Base-by-base conservation (phyloP, 495 filamentous ascomycete species). In the Lentithecium fluviatile region DNA sequence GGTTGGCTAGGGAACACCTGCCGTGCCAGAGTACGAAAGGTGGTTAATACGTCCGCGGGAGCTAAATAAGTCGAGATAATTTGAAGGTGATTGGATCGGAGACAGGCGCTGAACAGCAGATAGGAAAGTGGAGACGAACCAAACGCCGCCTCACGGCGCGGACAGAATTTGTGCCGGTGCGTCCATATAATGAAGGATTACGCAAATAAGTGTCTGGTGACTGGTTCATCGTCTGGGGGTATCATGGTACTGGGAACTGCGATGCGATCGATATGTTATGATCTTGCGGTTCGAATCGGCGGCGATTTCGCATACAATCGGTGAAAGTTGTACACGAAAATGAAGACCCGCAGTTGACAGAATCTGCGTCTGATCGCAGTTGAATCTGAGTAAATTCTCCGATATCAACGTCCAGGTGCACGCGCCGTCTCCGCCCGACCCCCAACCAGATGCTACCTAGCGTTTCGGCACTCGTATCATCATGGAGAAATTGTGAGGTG, bases 161-260 rank as follows among this genome's bases (percentile, higher is more conserved):
- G 29, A 32, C 4, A 32, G 29, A 10, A 32, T 32, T 32, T 3
- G 10, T 32, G 29, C 29, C 29, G 29, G 29, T 32, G 29, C 3
- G 29, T 3, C 29, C 4, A 32, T 32, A 10, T 32, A 32, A 10
- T 32, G 3, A 10, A 32, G 29, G 29, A 10, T 10, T 32, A 10
- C 29, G 29, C 29, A 4, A 32, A 32, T 32, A 32, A 3, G 10
- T 32, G 29, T 10, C 10, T 4, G 29, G 10, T 32, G 29, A 32
- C 10, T 32, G 29, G 29, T 4, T 32, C 10, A 32, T 3, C 10
- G 29, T 49, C n/a, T 2, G 21, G 38, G n/a, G 56, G 56, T 50
- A 58, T 58, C 56, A 51, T 58, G 56, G 56, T 58, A 50, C 42
- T 58, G 45, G 56, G 6, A 58, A 25, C 40, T 58, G 56, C 19